These are phyloP conservation scores for Flaveria trinervia DNA, from an alignment of 129 eudicot genomes.

Conservation along the genomic window DNA sequence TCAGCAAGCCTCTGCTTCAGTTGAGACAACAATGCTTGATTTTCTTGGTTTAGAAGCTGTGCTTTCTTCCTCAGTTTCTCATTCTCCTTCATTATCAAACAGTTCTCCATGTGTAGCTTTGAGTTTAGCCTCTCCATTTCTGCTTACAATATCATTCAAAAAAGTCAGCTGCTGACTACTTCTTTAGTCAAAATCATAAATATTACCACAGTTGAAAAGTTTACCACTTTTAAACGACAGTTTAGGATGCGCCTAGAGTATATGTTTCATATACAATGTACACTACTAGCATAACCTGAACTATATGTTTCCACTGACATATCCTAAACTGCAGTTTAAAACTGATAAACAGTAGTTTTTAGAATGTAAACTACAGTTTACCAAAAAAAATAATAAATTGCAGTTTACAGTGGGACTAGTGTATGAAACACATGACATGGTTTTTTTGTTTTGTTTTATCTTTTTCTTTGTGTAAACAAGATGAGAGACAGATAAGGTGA, in stretches of 20 bases:
- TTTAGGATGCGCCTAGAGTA: too few species aligned
- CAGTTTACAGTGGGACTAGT: too few species aligned
- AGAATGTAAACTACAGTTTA: too few species aligned
- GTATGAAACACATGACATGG: too few species aligned
- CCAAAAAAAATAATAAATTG: too few species aligned
- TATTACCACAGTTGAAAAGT: neutral
- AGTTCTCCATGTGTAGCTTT: slow-evolving; percentile 86
- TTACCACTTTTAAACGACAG: too few species aligned
- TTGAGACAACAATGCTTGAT: slow-evolving; percentile 69
- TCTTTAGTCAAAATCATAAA: neutral
- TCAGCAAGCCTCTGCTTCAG: slow-evolving; percentile 64
- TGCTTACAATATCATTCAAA: neutral
- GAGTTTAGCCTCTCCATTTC: slow-evolving; percentile 88
- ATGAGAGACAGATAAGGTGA: slow-evolving; percentile 20
- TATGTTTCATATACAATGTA: too few species aligned
- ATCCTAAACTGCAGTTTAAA: too few species aligned
- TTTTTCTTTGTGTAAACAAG: neutral
- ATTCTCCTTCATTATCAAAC: slow-evolving; percentile 87
- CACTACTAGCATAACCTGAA: too few species aligned
- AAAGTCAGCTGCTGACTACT: neutral
- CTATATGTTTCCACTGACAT: too few species aligned
- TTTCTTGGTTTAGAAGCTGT: slow-evolving; percentile 79
- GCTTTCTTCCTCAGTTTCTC: slow-evolving; percentile 91
- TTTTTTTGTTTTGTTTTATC: neutral
- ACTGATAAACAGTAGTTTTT: too few species aligned